Percentiles rank a stretch among this genome's conserved stretches.
phyloP scores from a whole-genome alignment of 2,329 filamentous ascomycete species.

The Trichophyton schoenleinii region DNA sequence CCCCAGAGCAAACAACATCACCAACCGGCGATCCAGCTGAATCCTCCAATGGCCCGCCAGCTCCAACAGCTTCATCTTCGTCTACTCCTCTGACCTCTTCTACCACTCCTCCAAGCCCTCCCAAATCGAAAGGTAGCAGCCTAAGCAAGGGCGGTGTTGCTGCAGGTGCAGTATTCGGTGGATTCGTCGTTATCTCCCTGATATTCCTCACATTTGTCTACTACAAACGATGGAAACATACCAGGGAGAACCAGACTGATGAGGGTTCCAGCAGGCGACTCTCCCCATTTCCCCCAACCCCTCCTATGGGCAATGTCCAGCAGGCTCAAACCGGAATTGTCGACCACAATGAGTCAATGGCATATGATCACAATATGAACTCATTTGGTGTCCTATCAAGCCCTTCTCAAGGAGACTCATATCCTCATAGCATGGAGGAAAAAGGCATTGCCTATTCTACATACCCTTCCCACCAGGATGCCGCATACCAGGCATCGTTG shows the following conservation, averaged over 20 bases:
- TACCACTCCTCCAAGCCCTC: not conserved
- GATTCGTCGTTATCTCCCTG: slow-evolving; percentile 10
- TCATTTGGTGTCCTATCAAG: not conserved
- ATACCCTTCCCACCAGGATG: slow-evolving; percentile 1
- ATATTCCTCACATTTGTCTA: slow-evolving; percentile 10
- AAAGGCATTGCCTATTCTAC: not conserved
- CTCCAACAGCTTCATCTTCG: not conserved
- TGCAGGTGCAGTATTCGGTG: slow-evolving; percentile 13
- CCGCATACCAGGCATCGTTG: not conserved
- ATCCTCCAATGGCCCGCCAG: not conserved
- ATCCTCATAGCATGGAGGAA: not conserved
- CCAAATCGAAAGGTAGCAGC: slow-evolving; percentile 1
- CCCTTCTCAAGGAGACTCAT: not conserved
- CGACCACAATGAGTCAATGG: not conserved
- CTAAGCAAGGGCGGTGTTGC: slow-evolving; percentile 9
- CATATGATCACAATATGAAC: not conserved
- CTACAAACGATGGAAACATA: slow-evolving; percentile 12
- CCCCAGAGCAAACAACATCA: not conserved
- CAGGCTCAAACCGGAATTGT: slow-evolving; percentile 5
- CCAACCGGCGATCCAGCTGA: not conserved
- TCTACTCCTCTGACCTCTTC: slow-evolving; percentile 1
- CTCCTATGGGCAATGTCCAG: slow-evolving; percentile 5
- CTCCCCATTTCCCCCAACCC: slow-evolving; percentile 4
- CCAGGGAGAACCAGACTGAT: slow-evolving; percentile 6
- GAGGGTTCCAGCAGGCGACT: not conserved